Percentiles rank a stretch among this genome's conserved stretches.
These are phyloP conservation scores for Penicillium soppii DNA, from an alignment of 495 filamentous ascomycete species.

Conservation along the genomic window DNA sequence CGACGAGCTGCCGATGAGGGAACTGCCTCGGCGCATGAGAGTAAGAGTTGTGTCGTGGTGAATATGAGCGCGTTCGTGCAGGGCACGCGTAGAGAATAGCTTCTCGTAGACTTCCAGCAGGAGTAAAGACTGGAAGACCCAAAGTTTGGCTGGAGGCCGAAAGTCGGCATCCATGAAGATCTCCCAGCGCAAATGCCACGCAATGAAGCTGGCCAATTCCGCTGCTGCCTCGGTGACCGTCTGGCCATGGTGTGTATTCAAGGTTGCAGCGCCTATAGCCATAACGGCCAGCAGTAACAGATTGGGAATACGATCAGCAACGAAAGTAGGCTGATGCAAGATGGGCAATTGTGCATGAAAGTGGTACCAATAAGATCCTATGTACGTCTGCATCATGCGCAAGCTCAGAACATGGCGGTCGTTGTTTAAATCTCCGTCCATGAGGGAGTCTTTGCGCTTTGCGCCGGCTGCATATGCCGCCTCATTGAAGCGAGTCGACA, in stretches of 20 bases:
- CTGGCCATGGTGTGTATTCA: constrained; percentile 77
- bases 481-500: constrained; percentile 78
- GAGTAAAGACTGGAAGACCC: constrained; percentile 91
- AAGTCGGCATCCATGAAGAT: constrained; percentile 90
- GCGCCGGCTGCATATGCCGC: constrained; percentile 71
- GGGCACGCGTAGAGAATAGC: constrained; percentile 85
- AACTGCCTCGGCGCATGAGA: constrained; percentile 89
- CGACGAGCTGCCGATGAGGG: constrained; percentile 85
- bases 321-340: constrained; percentile 91
- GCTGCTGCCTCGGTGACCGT: constrained; percentile 70
- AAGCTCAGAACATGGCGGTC: constrained; percentile 79
- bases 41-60: constrained; percentile 96
- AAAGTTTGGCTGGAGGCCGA: constrained; percentile 93
- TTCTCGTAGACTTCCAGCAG: constrained; percentile 95
- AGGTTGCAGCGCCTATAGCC: constrained; percentile 84
- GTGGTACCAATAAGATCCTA: constrained; percentile 90
- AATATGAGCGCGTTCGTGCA: constrained; percentile 95
- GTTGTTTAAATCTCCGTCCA: constrained; percentile 73
- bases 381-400: constrained; percentile 93
- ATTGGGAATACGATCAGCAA: constrained; percentile 79
- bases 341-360: constrained; percentile 95
- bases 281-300: constrained; percentile 91
- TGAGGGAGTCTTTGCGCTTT: constrained; percentile 72
- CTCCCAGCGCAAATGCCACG: constrained; percentile 90
- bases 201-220: constrained; percentile 80